Evolutionary conservation across 2,329 filamentous ascomycete genomes (phyloP).

Genomic region (Ophidiomyces ophidiicola): DNA sequence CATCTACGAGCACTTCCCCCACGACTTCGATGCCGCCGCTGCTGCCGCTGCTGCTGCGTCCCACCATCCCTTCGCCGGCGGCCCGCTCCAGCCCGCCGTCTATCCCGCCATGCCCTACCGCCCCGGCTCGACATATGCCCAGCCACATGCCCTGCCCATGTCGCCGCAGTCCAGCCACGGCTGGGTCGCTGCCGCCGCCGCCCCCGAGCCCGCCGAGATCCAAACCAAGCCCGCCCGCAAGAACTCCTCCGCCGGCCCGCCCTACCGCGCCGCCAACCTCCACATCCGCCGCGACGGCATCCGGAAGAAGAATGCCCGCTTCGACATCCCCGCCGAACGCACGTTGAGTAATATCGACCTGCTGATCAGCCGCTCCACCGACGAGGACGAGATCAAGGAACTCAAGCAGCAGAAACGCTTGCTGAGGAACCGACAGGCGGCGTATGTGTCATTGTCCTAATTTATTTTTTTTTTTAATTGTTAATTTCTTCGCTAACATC

Average conservation of each 20-base stretch:
- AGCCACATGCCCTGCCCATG: constrained; percentile 41
- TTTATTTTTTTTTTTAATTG: constrained; percentile 5
- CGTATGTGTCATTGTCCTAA: constrained; percentile 49
- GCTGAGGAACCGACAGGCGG: constrained; percentile 87
- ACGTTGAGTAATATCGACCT: constrained; percentile 92
- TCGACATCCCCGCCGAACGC: constrained; percentile 88
- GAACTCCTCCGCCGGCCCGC: constrained; percentile 43
- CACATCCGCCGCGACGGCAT: constrained; percentile 70
- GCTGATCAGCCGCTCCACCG: constrained; percentile 68
- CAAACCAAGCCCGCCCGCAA: constrained; percentile 48
- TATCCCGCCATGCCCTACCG: constrained; percentile 34
- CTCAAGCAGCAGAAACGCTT: constrained; percentile 96
- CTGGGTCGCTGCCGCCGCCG: constrained; percentile 38
- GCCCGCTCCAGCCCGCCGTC: constrained; percentile 30
- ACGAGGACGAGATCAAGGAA: constrained; percentile 89
- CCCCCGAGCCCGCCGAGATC: constrained; percentile 39
- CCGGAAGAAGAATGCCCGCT: constrained; percentile 96
- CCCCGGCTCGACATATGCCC: constrained; percentile 38
- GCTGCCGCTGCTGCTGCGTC: no score
- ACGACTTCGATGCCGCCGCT: constrained; percentile 38
- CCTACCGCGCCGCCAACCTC: constrained; percentile 64
- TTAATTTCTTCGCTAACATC: not conserved
- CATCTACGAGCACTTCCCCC: constrained; percentile 52
- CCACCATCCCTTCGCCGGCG: constrained; percentile 30
- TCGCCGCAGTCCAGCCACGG: constrained; percentile 52